Evolutionary conservation across 2,329 filamentous ascomycete species (phyloP).

Genomic region (Fusarium piperis): DNA sequence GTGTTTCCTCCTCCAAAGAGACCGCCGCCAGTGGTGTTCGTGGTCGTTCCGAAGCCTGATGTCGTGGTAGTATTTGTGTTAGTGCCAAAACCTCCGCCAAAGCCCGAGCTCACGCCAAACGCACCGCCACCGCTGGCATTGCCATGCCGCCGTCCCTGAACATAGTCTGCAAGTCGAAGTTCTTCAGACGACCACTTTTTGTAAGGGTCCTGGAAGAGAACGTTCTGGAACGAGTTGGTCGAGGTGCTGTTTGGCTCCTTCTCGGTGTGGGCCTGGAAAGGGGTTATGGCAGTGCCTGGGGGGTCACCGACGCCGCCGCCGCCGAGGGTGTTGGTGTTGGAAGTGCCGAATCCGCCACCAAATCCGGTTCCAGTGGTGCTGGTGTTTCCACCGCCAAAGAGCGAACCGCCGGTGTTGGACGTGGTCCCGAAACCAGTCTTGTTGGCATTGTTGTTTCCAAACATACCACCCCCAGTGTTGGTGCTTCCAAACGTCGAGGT

Average conservation of each 20-base stretch:
- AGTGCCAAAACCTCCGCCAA: constrained; percentile 62
- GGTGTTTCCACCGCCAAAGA: constrained; percentile 56
- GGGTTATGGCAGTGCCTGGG: constrained; percentile 74
- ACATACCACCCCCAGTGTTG: constrained; percentile 59
- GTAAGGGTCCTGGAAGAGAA: constrained; percentile 82
- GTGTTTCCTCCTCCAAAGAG: constrained; percentile 51
- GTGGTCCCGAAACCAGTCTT: constrained; percentile 63
- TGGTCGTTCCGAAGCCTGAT: constrained; percentile 58
- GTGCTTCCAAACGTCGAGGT: constrained; percentile 54
- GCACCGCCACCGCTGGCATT: constrained; percentile 85
- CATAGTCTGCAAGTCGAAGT: constrained; percentile 85
- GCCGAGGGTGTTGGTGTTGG: constrained; percentile 61
- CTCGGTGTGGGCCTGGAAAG: constrained; percentile 76
- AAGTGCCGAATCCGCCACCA: constrained; percentile 54
- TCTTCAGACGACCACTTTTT: constrained; percentile 92
- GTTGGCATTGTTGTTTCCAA: constrained; percentile 58
- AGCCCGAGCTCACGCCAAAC: constrained; percentile 73
- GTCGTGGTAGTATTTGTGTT: constrained; percentile 40
- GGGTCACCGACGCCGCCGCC: constrained; percentile 64
- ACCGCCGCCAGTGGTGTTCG: constrained; percentile 49
- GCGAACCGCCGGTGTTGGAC: constrained; percentile 51
- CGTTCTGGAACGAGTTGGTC: constrained; percentile 78
- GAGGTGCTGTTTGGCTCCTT: constrained; percentile 71
- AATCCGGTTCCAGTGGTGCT: constrained; percentile 46
- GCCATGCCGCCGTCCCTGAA: constrained; percentile 83